Percentiles rank a stretch among this genome's conserved stretches.
Conservation (phyloP, 1,284 basidiomycete species). For the Phylloporus gajari region DNA sequence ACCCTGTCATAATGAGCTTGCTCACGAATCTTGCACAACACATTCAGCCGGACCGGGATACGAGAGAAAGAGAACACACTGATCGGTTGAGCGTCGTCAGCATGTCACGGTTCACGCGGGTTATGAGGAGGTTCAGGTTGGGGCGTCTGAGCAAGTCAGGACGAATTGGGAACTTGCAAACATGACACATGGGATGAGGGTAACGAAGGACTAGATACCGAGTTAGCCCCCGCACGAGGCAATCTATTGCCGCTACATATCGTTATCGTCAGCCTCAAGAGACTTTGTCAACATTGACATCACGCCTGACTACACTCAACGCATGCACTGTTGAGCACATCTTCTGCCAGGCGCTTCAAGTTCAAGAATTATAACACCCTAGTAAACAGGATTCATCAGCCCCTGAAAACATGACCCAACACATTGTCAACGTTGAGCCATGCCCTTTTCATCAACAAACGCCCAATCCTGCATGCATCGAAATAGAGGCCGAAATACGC, state of each 20-base stretch:
- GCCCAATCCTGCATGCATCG: conserved; percentile 96
- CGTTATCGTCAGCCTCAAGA: conserved; percentile 83
- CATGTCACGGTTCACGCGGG: too few species aligned
- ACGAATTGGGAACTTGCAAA: conserved; percentile 23
- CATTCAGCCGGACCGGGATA: not conserved
- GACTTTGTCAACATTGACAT: conserved; percentile 76
- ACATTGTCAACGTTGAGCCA: conserved; percentile 28
- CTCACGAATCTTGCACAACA: conserved; percentile 56
- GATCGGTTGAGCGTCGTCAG: conserved; percentile 59
- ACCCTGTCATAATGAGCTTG: conserved; percentile 74
- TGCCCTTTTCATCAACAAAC: conserved; percentile 69
- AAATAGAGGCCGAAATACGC: conserved; percentile 92
- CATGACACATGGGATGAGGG: conserved; percentile 35
- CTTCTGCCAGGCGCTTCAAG: conserved; percentile 44
- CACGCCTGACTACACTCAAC: conserved; percentile 70
- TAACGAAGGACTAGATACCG: conserved; percentile 77
- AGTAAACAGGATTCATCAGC: conserved; percentile 84
- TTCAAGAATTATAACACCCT: conserved; percentile 64
- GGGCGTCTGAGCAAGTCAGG: conserved; percentile 74
- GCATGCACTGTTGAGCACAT: conserved; percentile 21
- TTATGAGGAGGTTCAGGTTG: conserved; percentile 85
- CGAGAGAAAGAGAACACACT: conserved; percentile 54
- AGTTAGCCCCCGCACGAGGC: not conserved
- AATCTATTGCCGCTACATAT: conserved; percentile 54
- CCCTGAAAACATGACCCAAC: conserved; percentile 54